Conservation (phyloP, 441 rosid genomes). For the Adansonia rubrostipa region DNA sequence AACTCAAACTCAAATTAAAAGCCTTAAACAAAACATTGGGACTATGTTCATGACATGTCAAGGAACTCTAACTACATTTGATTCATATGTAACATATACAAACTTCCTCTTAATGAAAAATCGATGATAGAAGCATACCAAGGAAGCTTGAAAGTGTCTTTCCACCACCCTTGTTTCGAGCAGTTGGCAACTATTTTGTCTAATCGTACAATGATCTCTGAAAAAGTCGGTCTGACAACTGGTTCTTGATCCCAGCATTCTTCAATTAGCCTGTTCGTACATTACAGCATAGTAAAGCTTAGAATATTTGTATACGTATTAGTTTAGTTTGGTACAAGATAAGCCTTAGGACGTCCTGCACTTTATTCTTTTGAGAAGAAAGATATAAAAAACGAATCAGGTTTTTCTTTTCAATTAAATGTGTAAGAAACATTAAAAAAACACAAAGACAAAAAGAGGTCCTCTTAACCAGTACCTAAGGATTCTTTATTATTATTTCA, state of each 20-base stretch:
- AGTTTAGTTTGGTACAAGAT: slow-evolving; percentile 3
- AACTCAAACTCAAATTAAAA: not conserved
- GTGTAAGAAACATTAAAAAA: not conserved
- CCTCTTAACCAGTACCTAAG: too few species aligned
- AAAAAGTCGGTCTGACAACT: slow-evolving; percentile 27
- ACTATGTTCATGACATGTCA: not conserved
- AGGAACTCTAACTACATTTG: slow-evolving; percentile 12
- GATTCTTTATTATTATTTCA: too few species aligned
- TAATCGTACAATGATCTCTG: slow-evolving; percentile 30
- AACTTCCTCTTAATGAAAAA: not conserved
- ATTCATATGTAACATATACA: not conserved
- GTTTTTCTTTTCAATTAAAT: slow-evolving; percentile 1
- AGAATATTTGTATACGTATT: not conserved
- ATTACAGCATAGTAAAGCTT: not conserved
- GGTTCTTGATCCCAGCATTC: slow-evolving; percentile 27
- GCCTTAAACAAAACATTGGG: not conserved
- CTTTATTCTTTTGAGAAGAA: slow-evolving; percentile 6
- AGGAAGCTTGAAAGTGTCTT: slow-evolving; percentile 41
- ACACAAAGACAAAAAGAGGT: not conserved
- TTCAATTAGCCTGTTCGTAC: slow-evolving; percentile 28
- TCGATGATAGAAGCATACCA: slow-evolving; percentile 44
- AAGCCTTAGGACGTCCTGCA: not conserved
- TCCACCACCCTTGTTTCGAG: slow-evolving; percentile 34
- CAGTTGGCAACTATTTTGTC: slow-evolving; percentile 28
- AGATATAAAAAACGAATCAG: not conserved